Evolutionary conservation across 805 yeast species (phyloP).

Genomic region (Teunomyces lycoperdinae): DNA sequence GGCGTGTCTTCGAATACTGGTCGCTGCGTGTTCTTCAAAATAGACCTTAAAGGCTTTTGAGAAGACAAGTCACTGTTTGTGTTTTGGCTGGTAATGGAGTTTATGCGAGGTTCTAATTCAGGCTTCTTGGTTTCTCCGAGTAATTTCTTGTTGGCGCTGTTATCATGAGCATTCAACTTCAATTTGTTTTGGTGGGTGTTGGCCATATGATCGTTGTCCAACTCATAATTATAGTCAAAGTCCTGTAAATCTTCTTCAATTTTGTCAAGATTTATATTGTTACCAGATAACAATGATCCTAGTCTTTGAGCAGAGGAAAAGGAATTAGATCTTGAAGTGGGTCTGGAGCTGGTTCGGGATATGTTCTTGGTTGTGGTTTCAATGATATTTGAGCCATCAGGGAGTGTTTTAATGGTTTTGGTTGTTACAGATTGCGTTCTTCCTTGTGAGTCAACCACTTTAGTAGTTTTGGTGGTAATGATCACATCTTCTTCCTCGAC

Average conservation of each 20-base stretch:
- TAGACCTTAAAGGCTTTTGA: conserved; percentile 31
- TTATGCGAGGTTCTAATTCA: background rate
- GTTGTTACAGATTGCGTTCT: conserved; percentile 40
- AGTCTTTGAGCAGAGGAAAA: conserved; percentile 13
- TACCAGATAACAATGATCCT: conserved; percentile 20
- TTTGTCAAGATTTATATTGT: conserved; percentile 27
- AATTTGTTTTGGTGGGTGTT: background rate
- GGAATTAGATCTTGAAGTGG: conserved; percentile 21
- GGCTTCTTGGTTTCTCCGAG: background rate
- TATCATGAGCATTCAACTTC: background rate
- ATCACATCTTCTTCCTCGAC: conserved; percentile 21
- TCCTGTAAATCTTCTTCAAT: conserved; percentile 44
- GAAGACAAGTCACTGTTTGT: conserved; percentile 12
- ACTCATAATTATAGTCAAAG: conserved; percentile 40
- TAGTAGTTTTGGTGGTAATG: conserved; percentile 43
- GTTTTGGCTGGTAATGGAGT: background rate
- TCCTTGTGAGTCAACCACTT: conserved; percentile 38
- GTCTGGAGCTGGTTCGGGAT: conserved; percentile 32
- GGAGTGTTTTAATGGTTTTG: conserved; percentile 32
- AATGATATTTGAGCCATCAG: conserved; percentile 43
- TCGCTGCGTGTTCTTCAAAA: conserved; percentile 25
- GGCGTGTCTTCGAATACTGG: conserved; percentile 6
- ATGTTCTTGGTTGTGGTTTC: conserved; percentile 43
- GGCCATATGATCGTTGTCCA: conserved; percentile 21
- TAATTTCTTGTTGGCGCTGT: background rate